Percentiles rank a stretch among this genome's conserved stretches.
phyloP scores from a whole-genome alignment of 495 filamentous ascomycete genomes.

The Sporormia fimetaria region DNA sequence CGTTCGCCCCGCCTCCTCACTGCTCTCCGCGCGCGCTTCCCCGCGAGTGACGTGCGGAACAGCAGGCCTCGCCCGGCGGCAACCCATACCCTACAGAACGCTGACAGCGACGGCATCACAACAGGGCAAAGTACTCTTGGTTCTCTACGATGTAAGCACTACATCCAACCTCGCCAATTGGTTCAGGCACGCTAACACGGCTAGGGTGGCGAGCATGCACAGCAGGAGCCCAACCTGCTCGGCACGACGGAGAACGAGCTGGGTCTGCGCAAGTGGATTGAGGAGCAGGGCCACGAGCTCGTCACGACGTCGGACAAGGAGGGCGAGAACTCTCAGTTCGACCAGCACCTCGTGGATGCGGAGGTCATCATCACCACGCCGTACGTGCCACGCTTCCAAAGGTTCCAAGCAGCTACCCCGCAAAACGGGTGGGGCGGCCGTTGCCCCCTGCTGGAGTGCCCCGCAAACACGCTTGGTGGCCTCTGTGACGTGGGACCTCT shows the following conservation, averaged over 20 bases:
- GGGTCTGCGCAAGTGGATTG: constrained; percentile 89
- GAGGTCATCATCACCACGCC: constrained; percentile 99
- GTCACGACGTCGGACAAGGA: constrained; percentile 98
- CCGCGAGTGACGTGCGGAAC: constrained; percentile 30
- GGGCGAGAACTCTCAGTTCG: constrained; percentile 82
- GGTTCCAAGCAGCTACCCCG: constrained; percentile 22
- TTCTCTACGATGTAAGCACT: constrained; percentile 61
- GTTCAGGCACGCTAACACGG: constrained; percentile 1
- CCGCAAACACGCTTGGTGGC: constrained; percentile 6
- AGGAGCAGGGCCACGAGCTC: constrained; percentile 87
- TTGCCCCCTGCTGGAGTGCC: too few relatives aligned
- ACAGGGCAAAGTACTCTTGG: constrained; percentile 65
- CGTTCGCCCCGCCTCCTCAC: constrained; percentile 46
- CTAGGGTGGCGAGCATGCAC: constrained; percentile 59
- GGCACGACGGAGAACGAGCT: constrained; percentile 98
- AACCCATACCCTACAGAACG: constrained; percentile 35
- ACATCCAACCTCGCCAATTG: neutral
- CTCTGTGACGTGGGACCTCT: neutral
- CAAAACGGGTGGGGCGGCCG: too few relatives aligned
- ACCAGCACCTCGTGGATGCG: constrained; percentile 88
- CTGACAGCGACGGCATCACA: constrained; percentile 46
- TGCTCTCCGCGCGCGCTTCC: constrained; percentile 38
- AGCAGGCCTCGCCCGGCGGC: constrained; percentile 27
- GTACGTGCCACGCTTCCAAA: too few relatives aligned
- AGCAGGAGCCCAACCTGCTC: constrained; percentile 71